These are phyloP conservation scores for Pyronema omphalodes DNA, from an alignment of 495 filamentous ascomycete species.

Conservation along the genomic window DNA sequence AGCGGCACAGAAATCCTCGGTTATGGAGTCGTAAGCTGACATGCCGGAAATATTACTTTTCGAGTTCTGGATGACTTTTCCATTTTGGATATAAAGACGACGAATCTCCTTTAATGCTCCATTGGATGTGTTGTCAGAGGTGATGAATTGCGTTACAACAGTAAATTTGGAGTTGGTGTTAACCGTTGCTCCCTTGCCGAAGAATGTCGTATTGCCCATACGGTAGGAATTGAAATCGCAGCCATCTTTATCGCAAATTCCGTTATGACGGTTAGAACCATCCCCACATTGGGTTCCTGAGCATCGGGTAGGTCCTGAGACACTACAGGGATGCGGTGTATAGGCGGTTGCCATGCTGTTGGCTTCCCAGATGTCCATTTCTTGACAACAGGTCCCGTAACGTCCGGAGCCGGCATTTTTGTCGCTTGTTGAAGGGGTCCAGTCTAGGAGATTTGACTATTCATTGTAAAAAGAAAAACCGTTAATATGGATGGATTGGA, in stretches of 20 bases:
- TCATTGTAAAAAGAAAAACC: too few relatives aligned
- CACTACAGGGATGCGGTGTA: constrained; percentile 47
- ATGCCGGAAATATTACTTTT: constrained; percentile 28
- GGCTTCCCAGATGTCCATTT: constrained; percentile 55
- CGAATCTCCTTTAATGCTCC: constrained; percentile 44
- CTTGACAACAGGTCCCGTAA: constrained; percentile 50
- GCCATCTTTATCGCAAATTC: constrained; percentile 41
- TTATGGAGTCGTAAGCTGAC: constrained; percentile 38
- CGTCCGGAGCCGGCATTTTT: constrained; percentile 36
- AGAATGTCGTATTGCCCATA: constrained; percentile 44
- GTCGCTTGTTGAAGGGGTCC: constrained; percentile 32
- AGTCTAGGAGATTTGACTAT: constrained; percentile 39
- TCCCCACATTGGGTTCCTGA: constrained; percentile 35
- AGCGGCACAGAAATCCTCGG: constrained; percentile 38
- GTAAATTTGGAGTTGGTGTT: constrained; percentile 47
- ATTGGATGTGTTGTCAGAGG: constrained; percentile 30
- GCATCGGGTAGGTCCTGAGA: constrained; percentile 35
- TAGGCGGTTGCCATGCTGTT: constrained; percentile 40
- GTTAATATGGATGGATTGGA: neutral
- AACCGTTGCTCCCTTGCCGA: constrained; percentile 39
- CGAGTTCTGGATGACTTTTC: constrained; percentile 43
- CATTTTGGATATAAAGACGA: constrained; percentile 55
- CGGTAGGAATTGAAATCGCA: constrained; percentile 68
- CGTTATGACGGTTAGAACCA: constrained; percentile 27
- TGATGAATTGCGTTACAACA: constrained; percentile 54